Evolutionary conservation across 1,139 yeast genomes (phyloP), one percentile per base, ranked within the genome.

Genomic region (Citeromyces siamensis): DNA sequence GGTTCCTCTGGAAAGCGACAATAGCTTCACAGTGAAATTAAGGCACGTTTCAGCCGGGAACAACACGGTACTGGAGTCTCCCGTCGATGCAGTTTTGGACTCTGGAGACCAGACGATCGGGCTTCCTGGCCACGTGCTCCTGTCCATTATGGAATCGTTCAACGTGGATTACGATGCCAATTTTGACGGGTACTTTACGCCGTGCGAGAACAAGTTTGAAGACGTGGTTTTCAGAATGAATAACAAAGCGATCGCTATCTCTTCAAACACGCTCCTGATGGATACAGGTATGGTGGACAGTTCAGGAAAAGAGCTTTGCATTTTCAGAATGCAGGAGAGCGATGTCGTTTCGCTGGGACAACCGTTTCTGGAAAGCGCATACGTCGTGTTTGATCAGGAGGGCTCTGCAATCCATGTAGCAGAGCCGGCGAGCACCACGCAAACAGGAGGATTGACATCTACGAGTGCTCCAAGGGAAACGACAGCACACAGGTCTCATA

Each of bases 331-430:
- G n/a, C 10, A 10, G 5, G 28, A 23, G 13, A 14, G 28, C 19
- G 49, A 47, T 19, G 41, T 52, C 1, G 52, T 56, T 35, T 60
- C 72, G 12, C 52, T 83, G 10, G 95, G 95, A 35, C 94, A 83
- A 53, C 69, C 77, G 22, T 75, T 84, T 57, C 59, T 85, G 48
- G 66, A 84, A 42, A 64, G 71, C 37, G 86, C 83, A 7, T 85
- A 85, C 51, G 71, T 77, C 38, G 94, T 84, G 32, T 84, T 71
- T 47, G 93, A 85, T 55, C 59, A 83, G 44, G 86, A 80, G 21
- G 71, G 68, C 43, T 56, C 61, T 38, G 72, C 75, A 48, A 62
- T 85, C 26, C 75, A 78, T 1, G 41, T 86, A 38, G 95, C 90
- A n/a, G n/a, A n/a, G n/a, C n/a, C n/a, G n/a, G n/a, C n/a, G n/a